Conservation (phyloP, 2,329 filamentous ascomycete species). For the Hymenotorrendiella dingleyae region DNA sequence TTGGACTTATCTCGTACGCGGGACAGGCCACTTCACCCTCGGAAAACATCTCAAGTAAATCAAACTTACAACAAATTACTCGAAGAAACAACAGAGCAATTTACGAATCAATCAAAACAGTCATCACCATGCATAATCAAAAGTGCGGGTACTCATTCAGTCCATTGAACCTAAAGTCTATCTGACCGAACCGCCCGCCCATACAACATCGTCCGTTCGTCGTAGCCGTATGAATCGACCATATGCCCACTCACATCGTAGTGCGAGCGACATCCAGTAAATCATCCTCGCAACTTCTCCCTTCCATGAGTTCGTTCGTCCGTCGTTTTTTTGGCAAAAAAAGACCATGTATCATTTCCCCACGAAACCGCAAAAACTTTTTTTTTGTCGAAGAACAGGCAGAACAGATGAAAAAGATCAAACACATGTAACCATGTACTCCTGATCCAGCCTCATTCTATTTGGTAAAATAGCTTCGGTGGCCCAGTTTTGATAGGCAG, state of each 20-base stretch:
- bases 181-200: conserved; percentile 5
- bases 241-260: conserved; percentile 5
- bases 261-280: conserved; percentile 8
- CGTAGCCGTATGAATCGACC: neutral
- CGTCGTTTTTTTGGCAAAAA: neutral
- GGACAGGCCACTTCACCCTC: too few species aligned
- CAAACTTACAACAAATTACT: too few species aligned
- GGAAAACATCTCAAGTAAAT: too few species aligned
- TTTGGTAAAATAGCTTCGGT: neutral
- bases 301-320: conserved; percentile 1
- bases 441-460: neutral
- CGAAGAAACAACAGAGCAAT: too few species aligned
- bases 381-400: too few species aligned
- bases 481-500: conserved; percentile 3
- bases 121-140: neutral
- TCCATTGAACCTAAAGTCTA: conserved; percentile 12
- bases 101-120: neutral
- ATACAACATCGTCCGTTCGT: conserved; percentile 3
- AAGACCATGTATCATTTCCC: conserved; percentile 1
- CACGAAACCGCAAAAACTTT: conserved; percentile 3
- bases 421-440: neutral
- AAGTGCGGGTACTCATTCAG: conserved; percentile 3
- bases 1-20: too few species aligned
- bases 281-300: conserved; percentile 20
- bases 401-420: conserved; percentile 1